Evolutionary conservation across 805 yeast species (phyloP).

Genomic region (Nakazawaea sp.): DNA sequence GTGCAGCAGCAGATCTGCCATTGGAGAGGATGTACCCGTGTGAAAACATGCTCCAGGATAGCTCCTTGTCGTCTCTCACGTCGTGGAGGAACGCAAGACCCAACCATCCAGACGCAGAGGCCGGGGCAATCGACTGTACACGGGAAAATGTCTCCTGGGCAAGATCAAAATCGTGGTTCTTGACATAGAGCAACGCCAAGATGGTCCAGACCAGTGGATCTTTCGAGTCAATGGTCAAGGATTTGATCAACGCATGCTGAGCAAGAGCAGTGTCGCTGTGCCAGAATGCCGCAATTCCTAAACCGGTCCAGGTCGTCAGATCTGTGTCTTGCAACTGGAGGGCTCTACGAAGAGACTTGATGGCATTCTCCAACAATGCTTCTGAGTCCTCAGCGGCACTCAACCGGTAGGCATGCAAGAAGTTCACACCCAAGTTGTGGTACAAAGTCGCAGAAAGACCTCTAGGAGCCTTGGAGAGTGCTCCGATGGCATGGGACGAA

Average conservation of each 20-base stretch:
- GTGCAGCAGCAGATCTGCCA: slow-evolving; percentile 64
- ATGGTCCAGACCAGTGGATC: slow-evolving; percentile 74
- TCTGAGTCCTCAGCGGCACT: slow-evolving; percentile 17
- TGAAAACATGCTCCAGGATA: slow-evolving; percentile 55
- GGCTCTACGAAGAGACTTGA: slow-evolving; percentile 55
- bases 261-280: slow-evolving; percentile 58
- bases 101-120: slow-evolving; percentile 69
- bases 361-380: slow-evolving; percentile 37
- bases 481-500: slow-evolving; percentile 35
- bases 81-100: slow-evolving; percentile 70
- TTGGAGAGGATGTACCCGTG: slow-evolving; percentile 77
- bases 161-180: slow-evolving; percentile 59
- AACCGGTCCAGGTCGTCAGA: slow-evolving; percentile 70
- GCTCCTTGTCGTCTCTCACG: slow-evolving; percentile 37
- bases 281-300: slow-evolving; percentile 70
- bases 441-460: slow-evolving; percentile 45
- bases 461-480: slow-evolving; percentile 32
- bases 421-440: slow-evolving; percentile 69
- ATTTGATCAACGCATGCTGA: slow-evolving; percentile 90
- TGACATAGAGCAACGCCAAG: slow-evolving; percentile 69
- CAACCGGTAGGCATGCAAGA: slow-evolving; percentile 37
- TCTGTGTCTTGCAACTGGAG: slow-evolving; percentile 66
- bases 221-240: slow-evolving; percentile 60
- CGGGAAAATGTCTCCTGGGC: slow-evolving; percentile 68
- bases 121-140: slow-evolving; percentile 80